These are phyloP conservation scores for Pleodorina starrii DNA, from an alignment of 139 green algal genomes.

Conservation along the genomic window DNA sequence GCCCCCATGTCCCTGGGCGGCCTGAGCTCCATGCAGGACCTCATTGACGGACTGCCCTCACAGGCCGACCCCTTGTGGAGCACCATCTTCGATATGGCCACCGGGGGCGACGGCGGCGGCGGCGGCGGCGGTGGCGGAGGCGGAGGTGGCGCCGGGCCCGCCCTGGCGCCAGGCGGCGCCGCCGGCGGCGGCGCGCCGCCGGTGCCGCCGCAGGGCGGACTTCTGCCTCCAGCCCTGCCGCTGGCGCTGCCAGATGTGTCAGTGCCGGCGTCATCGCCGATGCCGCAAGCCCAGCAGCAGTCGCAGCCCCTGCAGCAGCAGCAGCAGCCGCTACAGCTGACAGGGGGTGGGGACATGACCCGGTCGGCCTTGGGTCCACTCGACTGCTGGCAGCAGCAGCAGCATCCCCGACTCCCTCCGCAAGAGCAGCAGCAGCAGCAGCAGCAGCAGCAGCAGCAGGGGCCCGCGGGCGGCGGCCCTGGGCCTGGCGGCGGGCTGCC, in stretches of 20 bases:
- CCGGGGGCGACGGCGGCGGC: background rate
- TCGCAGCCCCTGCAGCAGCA: too few relatives aligned
- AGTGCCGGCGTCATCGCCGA: background rate
- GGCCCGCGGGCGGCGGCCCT: background rate
- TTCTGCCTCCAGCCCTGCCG: background rate
- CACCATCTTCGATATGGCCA: background rate
- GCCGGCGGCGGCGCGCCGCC: background rate
- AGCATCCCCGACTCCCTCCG: background rate
- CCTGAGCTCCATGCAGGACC: slow-evolving; percentile 46
- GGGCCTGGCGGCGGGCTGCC: background rate
- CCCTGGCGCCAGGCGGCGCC: background rate
- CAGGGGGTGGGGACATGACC: too few relatives aligned
- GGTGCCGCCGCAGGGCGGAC: too few relatives aligned
- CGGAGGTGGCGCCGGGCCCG: background rate
- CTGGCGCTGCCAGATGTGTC: background rate
- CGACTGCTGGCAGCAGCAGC: background rate
- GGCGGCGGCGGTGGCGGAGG: background rate
- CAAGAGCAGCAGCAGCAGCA: slow-evolving; percentile 2
- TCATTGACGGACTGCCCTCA: slow-evolving; percentile 36
- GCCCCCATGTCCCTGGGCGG: slow-evolving; percentile 40
- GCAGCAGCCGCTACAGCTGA: too few relatives aligned
- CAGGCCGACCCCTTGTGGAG: slow-evolving; percentile 22
- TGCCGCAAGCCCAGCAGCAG: background rate
- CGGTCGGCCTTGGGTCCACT: background rate
- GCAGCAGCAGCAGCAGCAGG: background rate